A percentile compares a stretch with the other conserved stretches of the same genome.
These are phyloP conservation scores for Beauveria varroae DNA, from an alignment of 2,329 filamentous ascomycete genomes.

Conservation along the genomic window DNA sequence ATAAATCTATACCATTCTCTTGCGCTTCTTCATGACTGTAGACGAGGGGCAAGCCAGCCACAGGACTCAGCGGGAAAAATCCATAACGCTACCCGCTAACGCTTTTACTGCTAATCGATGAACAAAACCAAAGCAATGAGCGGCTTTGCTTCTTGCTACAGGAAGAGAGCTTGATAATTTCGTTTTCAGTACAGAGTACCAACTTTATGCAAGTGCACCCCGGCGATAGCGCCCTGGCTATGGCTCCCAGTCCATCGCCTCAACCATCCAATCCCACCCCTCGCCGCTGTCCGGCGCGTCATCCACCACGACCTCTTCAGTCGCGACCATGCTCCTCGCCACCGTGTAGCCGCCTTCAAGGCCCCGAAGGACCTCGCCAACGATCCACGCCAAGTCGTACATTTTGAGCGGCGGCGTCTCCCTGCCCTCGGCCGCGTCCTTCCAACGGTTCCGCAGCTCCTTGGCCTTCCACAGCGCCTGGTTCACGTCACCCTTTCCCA, in stretches of 20 bases:
- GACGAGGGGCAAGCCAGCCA: no score
- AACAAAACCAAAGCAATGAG: no score
- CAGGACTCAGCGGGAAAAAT: no score
- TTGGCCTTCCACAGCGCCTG: conserved; percentile 58
- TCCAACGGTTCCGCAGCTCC: conserved; percentile 65
- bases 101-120: no score
- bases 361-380: conserved; percentile 48
- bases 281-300: conserved; percentile 18
- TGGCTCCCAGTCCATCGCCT: conserved; percentile 53
- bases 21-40: no score
- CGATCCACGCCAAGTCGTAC: conserved; percentile 55
- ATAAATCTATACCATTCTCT: no score
- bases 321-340: conserved; percentile 37
- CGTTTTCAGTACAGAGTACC: no score
- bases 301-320: neutral
- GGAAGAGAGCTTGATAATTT: no score
- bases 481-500: conserved; percentile 49
- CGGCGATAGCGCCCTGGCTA: neutral
- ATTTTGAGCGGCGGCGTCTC: conserved; percentile 40
- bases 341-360: conserved; percentile 50
- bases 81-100: no score
- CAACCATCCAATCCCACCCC: conserved; percentile 50
- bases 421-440: conserved; percentile 49
- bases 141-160: no score
- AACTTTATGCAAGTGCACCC: no score